These are phyloP conservation scores for Cyberlindnera mrakii DNA, from an alignment of 805 yeast genomes.

Conservation along the genomic window DNA sequence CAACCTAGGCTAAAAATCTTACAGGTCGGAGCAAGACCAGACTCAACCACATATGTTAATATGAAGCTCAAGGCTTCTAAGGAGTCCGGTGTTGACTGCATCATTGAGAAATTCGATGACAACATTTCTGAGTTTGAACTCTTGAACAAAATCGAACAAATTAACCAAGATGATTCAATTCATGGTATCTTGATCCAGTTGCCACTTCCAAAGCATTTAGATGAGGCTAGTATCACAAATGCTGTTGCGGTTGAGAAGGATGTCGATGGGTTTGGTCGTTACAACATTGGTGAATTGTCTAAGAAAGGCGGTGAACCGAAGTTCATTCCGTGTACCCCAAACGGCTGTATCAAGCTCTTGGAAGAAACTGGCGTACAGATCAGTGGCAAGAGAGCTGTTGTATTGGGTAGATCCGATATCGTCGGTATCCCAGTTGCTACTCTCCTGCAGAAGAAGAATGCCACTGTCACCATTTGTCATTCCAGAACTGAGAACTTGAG, in stretches of 20 bases:
- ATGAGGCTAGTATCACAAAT: conserved; percentile 62
- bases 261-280: conserved; percentile 80
- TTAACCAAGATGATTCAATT: conserved; percentile 54
- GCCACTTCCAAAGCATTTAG: conserved; percentile 67
- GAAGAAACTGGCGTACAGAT: conserved; percentile 49
- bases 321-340: conserved; percentile 80
- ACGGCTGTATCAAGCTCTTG: conserved; percentile 66
- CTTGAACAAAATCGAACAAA: conserved; percentile 43
- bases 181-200: conserved; percentile 74
- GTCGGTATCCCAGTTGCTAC: conserved; percentile 80
- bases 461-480: conserved; percentile 74
- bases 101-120: conserved; percentile 53
- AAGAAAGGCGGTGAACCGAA: conserved; percentile 67
- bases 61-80: conserved; percentile 76
- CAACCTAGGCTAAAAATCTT: conserved; percentile 62
- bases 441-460: conserved; percentile 61
- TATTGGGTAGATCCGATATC: conserved; percentile 78
- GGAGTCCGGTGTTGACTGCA: conserved; percentile 61
- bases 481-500: conserved; percentile 52
- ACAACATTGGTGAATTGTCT: conserved; percentile 70
- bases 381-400: conserved; percentile 71
- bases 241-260: conserved; percentile 64
- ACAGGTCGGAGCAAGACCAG: conserved; percentile 75
- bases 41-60: conserved; percentile 74
- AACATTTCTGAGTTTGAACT: conserved; percentile 50